These are phyloP conservation scores for Penicillium goetzii DNA, from an alignment of 495 filamentous ascomycete species.

Conservation along the genomic window DNA sequence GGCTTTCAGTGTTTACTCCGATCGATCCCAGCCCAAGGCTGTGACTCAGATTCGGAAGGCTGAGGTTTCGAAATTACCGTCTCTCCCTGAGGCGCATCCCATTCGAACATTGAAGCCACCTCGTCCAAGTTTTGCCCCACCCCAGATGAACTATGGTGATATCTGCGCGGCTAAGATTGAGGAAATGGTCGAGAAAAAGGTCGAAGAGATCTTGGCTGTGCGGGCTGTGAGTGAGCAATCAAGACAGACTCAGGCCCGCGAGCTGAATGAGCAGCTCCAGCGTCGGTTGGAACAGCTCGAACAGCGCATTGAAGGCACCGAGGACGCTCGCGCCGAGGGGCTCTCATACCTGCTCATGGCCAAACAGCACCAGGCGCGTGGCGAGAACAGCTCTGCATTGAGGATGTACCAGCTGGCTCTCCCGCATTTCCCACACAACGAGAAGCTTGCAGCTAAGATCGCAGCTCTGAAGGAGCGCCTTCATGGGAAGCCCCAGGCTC, in stretches of 20 bases:
- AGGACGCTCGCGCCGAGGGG: slow-evolving; percentile 77
- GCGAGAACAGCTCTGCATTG: slow-evolving; percentile 76
- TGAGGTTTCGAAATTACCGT: slow-evolving; percentile 43
- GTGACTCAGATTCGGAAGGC: slow-evolving; percentile 45
- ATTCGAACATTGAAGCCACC: slow-evolving; percentile 36
- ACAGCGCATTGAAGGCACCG: slow-evolving; percentile 74
- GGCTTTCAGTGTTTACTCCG: slow-evolving; percentile 80
- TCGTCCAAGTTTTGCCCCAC: slow-evolving; percentile 35
- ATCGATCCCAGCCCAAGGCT: slow-evolving; percentile 57
- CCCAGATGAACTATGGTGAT: slow-evolving; percentile 37
- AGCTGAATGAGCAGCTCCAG: slow-evolving; percentile 76
- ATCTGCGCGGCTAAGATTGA: slow-evolving; percentile 82
- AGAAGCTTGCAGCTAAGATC: slow-evolving; percentile 81
- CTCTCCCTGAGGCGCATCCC: slow-evolving; percentile 37
- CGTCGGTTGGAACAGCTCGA: slow-evolving; percentile 82
- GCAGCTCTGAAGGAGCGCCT: slow-evolving; percentile 65
- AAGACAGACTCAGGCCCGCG: slow-evolving; percentile 52
- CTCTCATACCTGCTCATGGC: slow-evolving; percentile 86
- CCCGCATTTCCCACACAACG: slow-evolving; percentile 83
- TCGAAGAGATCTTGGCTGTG: slow-evolving; percentile 82
- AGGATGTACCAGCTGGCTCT: slow-evolving; percentile 85
- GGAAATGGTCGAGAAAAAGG: slow-evolving; percentile 87
- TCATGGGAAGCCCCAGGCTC: slow-evolving; percentile 34
- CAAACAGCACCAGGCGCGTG: slow-evolving; percentile 82
- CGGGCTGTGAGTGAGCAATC: slow-evolving; percentile 57